These are phyloP conservation scores for Diaporthe batatas DNA, from an alignment of 2,329 filamentous ascomycete genomes.

Conservation along the genomic window DNA sequence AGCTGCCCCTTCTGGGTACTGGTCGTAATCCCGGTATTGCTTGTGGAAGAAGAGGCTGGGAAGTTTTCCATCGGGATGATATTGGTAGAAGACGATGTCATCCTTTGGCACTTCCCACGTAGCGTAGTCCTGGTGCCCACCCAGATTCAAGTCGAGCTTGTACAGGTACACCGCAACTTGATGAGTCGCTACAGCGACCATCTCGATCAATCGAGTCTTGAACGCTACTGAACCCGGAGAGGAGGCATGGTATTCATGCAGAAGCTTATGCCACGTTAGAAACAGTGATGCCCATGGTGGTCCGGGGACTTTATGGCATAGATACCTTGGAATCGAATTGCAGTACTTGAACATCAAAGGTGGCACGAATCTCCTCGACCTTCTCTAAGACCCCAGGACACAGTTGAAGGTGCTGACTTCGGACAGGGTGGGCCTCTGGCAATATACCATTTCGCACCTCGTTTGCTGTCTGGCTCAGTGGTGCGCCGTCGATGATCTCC, in stretches of 20 bases:
- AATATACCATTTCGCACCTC: not conserved
- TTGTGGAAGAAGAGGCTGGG: conserved; percentile 49
- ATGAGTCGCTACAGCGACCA: conserved; percentile 49
- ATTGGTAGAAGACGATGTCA: conserved; percentile 32
- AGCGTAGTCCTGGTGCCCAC: conserved; percentile 46
- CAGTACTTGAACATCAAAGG: not conserved
- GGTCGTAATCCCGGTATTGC: conserved; percentile 47
- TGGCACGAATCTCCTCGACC: not conserved
- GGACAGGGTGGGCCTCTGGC: not conserved
- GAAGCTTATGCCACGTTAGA: conserved; percentile 37
- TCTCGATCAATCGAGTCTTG: conserved; percentile 49
- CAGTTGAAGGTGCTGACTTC: conserved; percentile 31
- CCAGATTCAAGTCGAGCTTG: conserved; percentile 42
- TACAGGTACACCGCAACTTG: conserved; percentile 48
- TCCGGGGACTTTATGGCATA: not conserved
- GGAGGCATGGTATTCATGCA: conserved; percentile 46
- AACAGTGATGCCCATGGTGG: too few species aligned
- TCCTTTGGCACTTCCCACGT: conserved; percentile 45
- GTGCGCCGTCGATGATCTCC: conserved; percentile 28
- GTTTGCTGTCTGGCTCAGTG: not conserved
- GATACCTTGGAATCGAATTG: not conserved
- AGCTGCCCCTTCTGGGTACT: conserved; percentile 49
- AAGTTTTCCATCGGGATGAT: conserved; percentile 21
- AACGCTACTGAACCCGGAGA: conserved; percentile 47
- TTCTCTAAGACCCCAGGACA: conserved; percentile 39